Evolutionary conservation across 345 rosid genomes (phyloP).

Genomic region (Mercurialis annua): DNA sequence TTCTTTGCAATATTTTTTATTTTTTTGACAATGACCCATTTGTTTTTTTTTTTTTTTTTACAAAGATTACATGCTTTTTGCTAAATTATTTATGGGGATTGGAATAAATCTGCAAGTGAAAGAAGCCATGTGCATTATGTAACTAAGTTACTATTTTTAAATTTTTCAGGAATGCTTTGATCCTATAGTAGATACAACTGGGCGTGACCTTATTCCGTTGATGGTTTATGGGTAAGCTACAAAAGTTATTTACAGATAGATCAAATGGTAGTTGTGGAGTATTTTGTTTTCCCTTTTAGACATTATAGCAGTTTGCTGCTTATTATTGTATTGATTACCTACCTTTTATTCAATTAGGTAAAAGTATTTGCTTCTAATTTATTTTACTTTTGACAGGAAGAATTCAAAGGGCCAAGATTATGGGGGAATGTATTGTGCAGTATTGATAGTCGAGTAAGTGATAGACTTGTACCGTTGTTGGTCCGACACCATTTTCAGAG

Average conservation of each 20-base stretch:
- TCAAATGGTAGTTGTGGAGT: not conserved
- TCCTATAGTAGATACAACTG: slow-evolving; percentile 66
- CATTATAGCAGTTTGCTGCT: not conserved
- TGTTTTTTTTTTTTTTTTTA: not conserved
- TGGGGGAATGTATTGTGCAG: slow-evolving; percentile 82
- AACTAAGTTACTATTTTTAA: slow-evolving; percentile 17
- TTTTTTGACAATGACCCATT: too few species aligned
- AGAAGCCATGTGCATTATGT: not conserved
- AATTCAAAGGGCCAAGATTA: slow-evolving; percentile 65
- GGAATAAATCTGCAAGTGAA: not conserved
- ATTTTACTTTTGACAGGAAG: slow-evolving; percentile 43
- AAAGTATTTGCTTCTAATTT: slow-evolving; percentile 1
- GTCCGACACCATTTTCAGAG: not conserved
- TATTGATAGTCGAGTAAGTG: slow-evolving; percentile 73
- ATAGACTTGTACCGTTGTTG: slow-evolving; percentile 4
- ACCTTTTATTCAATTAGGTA: not conserved
- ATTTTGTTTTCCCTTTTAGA: not conserved
- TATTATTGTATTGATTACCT: not conserved
- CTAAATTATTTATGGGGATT: not conserved
- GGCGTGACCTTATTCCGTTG: slow-evolving; percentile 75
- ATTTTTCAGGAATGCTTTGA: slow-evolving; percentile 72
- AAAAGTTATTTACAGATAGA: not conserved
- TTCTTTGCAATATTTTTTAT: not conserved
- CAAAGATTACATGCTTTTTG: not conserved
- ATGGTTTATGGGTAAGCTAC: slow-evolving; percentile 81